A percentile compares a stretch with the other conserved stretches of the same genome.
phyloP scores from a whole-genome alignment of 2,329 filamentous ascomycete genomes.

The Elsinoe necatrix region DNA sequence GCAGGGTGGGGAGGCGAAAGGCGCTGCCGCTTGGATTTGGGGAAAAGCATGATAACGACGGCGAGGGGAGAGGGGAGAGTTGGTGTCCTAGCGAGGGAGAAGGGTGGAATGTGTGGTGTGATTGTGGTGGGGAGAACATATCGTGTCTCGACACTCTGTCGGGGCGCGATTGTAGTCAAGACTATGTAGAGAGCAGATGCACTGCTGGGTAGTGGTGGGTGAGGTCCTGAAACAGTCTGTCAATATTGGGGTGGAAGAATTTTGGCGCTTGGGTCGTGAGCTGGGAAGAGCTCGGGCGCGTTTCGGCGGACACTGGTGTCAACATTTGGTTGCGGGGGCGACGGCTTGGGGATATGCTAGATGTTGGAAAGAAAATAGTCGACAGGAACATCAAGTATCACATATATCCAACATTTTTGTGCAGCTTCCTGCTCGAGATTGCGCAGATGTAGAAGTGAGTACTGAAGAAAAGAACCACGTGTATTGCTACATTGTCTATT shows the following conservation, averaged over 20 bases:
- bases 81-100: background rate
- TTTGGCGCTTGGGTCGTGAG: constrained; percentile 4
- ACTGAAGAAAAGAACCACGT: too few species aligned
- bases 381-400: background rate
- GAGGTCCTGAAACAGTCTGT: background rate
- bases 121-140: constrained; percentile 3
- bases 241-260: background rate
- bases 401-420: background rate
- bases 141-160: background rate
- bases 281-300: background rate
- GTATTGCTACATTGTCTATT: background rate
- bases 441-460: too few species aligned
- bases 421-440: too few species aligned
- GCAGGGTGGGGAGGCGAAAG: constrained; percentile 27
- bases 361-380: background rate
- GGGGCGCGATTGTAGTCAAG: background rate
- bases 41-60: background rate
- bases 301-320: background rate
- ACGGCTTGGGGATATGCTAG: background rate
- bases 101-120: background rate
- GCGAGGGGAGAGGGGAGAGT: background rate
- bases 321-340: constrained; percentile 11
- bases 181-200: background rate
- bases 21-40: constrained; percentile 39
- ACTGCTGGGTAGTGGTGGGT: background rate